Percentiles rank a stretch among this genome's conserved stretches.
phyloP scores from a whole-genome alignment of 73 alveolate species.

The Blepharisma stoltei region DNA sequence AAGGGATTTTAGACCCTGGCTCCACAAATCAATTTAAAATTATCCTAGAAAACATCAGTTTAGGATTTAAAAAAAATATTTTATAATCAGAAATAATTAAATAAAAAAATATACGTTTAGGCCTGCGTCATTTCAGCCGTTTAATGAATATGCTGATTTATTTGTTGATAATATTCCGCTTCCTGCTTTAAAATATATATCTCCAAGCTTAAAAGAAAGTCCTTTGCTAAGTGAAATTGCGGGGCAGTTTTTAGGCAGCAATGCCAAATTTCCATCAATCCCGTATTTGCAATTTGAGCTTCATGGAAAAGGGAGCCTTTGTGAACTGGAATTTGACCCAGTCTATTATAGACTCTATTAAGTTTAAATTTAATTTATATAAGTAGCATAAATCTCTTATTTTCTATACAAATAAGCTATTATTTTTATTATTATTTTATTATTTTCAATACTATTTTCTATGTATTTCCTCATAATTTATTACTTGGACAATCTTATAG shows the following conservation, averaged over 20 bases:
- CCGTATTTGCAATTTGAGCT: conserved; percentile 57
- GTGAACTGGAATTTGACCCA: conserved; percentile 59
- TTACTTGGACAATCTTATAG: background rate
- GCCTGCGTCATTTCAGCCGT: conserved; percentile 60
- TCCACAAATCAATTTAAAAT: conserved; percentile 67
- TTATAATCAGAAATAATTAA: no score
- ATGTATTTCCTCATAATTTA: conserved; percentile 29
- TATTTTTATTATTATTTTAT: no score
- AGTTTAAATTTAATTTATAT: no score
- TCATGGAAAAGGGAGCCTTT: conserved; percentile 63
- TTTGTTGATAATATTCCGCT: conserved; percentile 69
- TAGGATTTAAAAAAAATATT: conserved; percentile 58
- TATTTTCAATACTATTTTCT: no score
- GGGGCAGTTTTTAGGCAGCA: conserved; percentile 66
- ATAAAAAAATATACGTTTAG: no score
- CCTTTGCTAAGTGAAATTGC: conserved; percentile 53
- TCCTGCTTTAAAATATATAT: conserved; percentile 51
- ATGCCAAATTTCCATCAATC: conserved; percentile 51
- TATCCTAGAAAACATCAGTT: no score
- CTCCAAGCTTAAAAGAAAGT: conserved; percentile 48
- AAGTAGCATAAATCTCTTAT: no score
- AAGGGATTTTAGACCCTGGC: conserved; percentile 74
- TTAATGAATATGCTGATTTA: conserved; percentile 64
- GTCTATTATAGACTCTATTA: no score
- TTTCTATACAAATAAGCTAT: no score